Evolutionary conservation across 345 rosid genomes (phyloP), one percentile per base, ranked within the genome.

Genomic region (Gossypium thurberi): DNA sequence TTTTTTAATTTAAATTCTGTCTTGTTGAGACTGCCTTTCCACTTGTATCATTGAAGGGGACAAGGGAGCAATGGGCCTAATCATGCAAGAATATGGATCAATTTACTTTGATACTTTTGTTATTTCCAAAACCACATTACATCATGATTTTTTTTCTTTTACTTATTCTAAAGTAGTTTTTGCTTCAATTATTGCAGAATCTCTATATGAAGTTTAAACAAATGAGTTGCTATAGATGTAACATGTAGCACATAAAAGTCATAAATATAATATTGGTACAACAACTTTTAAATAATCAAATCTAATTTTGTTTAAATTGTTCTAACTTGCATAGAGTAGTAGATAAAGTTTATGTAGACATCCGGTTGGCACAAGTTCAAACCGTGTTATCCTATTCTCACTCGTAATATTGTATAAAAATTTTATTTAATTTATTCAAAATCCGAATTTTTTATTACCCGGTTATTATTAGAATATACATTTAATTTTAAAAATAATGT

Each of bases 41-140:
- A 55, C 59, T 55, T 57, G 74, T 51, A 12, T n/a, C 33, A 47
- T 65, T 37, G 21, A 47, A 25, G 71, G 65, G 63, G 71, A 71
- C 63, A 48, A 59, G 77, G 70, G 66, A 69, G 13, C 70, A 10
- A 10, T 42, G 53, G 40, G 63, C 46, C 25, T 51, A 60, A 65
- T 65, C 67, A 50, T 47, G 53, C 66, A 47, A 47, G 57, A 71
- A 63, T 10, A 10, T 21, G 8, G 63, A 21, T 56, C 28, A 10
- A 56, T 56, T 20, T 20, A 21, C 26, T 56, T 21, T 20, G 6
- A 56, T 56, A 23, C 28, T 40, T 40, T 33, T 33, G 46, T 37
- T 11, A 62, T 62, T 62, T 62, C 23, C 46, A 62, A 4, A 33
- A 13, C 6, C 25, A 64, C 25, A 64, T 55, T 55, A 55, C 8